These are phyloP conservation scores for Rhipidocladum racemiflorum DNA, from an alignment of 176 grass and related monocot genomes.

Conservation along the genomic window DNA sequence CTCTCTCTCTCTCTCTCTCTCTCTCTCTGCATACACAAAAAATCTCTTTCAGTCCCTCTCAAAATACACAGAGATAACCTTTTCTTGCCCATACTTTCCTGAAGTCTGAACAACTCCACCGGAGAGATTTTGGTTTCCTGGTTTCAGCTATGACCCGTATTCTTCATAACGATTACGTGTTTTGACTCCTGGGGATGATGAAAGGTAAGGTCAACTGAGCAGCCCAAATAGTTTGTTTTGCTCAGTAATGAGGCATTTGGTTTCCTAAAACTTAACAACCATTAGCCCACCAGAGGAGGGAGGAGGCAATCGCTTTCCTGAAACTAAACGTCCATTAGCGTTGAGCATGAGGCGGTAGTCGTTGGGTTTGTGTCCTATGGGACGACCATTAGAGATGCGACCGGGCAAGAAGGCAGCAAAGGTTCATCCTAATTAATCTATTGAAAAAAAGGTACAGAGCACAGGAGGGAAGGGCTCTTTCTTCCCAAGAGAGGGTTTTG, in stretches of 20 bases:
- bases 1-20: too few relatives aligned
- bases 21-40: background rate
- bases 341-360: background rate
- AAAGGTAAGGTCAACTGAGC: background rate
- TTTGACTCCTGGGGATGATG: background rate
- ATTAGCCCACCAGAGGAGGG: background rate
- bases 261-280: background rate
- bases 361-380: background rate
- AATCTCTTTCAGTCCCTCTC: background rate
- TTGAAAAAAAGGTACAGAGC: background rate
- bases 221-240: background rate
- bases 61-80: background rate
- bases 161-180: background rate
- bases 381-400: background rate
- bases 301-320: conserved; percentile 21
- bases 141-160: background rate
- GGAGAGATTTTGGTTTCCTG: background rate
- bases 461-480: too few relatives aligned
- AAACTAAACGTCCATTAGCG: conserved; percentile 18
- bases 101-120: background rate
- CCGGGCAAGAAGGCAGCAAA: background rate
- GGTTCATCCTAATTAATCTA: background rate
- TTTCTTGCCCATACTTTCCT: background rate
- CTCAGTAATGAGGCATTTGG: background rate
- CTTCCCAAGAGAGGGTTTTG: too few relatives aligned